Conservation (phyloP, 805 yeast species). For the Dipodascopsis uninucleata region DNA sequence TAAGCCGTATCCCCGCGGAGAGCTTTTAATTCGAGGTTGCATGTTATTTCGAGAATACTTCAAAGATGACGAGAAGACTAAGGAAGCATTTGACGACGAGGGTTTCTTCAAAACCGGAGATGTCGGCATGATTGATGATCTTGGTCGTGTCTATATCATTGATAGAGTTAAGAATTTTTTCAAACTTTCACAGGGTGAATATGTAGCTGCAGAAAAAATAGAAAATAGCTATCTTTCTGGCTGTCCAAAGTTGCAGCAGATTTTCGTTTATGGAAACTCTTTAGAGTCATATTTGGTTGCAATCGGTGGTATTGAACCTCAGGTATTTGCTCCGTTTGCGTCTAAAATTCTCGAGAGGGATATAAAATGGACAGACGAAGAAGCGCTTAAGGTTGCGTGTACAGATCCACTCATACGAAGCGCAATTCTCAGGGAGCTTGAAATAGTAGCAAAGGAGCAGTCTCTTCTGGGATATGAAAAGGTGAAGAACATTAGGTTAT, state of each 20-base stretch:
- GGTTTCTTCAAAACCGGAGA: constrained; percentile 47
- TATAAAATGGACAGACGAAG: constrained; percentile 31
- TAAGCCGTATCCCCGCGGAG: constrained; percentile 52
- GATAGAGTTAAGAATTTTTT: constrained; percentile 79
- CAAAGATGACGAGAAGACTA: constrained; percentile 55
- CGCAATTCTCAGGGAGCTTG: constrained; percentile 41
- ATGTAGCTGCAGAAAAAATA: constrained; percentile 74
- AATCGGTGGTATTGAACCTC: constrained; percentile 57
- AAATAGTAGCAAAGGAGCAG: constrained; percentile 37
- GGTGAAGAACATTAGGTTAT: constrained; percentile 51
- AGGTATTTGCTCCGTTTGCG: constrained; percentile 38
- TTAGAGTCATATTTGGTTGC: constrained; percentile 55
- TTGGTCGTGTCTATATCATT: constrained; percentile 57
- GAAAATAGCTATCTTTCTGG: constrained; percentile 59
- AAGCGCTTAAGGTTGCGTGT: constrained; percentile 34
- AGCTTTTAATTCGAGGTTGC: constrained; percentile 60
- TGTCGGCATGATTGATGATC: constrained; percentile 49
- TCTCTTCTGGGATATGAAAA: constrained; percentile 62
- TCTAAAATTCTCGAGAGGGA: constrained; percentile 33
- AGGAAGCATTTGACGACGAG: constrained; percentile 46
- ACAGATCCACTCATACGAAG: constrained; percentile 39
- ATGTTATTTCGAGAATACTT: constrained; percentile 56
- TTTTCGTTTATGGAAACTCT: constrained; percentile 64
- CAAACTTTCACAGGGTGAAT: constrained; percentile 43
- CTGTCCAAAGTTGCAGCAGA: constrained; percentile 51